Evolutionary conservation across 2,329 filamentous ascomycete species (phyloP).

Genomic region (Fusarium robinianum): DNA sequence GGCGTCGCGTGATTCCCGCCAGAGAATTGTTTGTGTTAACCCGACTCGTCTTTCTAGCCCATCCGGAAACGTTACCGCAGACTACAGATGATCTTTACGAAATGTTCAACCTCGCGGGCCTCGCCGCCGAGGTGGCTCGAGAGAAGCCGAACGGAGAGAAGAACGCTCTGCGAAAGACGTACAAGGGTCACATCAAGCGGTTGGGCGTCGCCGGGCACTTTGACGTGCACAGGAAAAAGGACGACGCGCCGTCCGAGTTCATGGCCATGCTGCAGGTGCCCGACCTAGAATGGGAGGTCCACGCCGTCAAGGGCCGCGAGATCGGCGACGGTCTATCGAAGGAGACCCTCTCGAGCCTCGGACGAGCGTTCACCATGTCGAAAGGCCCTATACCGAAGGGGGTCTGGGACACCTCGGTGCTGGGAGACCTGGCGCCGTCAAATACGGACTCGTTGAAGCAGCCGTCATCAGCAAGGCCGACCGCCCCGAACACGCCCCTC

Average conservation of each 20-base stretch:
- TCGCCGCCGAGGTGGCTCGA: constrained; percentile 66
- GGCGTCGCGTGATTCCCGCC: constrained; percentile 32
- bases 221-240: constrained; percentile 60
- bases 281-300: constrained; percentile 61
- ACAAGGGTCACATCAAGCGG: constrained; percentile 70
- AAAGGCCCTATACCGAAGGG: constrained; percentile 60
- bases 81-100: constrained; percentile 63
- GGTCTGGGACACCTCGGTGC: constrained; percentile 61
- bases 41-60: constrained; percentile 50
- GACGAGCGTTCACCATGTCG: constrained; percentile 60
- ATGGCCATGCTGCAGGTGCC: constrained; percentile 55
- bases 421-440: constrained; percentile 58
- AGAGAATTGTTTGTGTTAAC: constrained; percentile 50
- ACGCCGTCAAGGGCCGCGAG: constrained; percentile 58
- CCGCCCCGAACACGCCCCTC: constrained; percentile 58
- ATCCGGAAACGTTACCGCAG: constrained; percentile 53
- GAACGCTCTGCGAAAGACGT: constrained; percentile 69
- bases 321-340: constrained; percentile 58
- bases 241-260: constrained; percentile 56
- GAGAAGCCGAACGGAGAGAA: constrained; percentile 68
- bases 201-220: constrained; percentile 66
- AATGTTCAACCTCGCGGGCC: constrained; percentile 58
- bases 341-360: constrained; percentile 49
- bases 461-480: constrained; percentile 51
- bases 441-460: constrained; percentile 47